Conservation (phyloP, 1,284 basidiomycete genomes). For the Cryptococcus depauperatus region DNA sequence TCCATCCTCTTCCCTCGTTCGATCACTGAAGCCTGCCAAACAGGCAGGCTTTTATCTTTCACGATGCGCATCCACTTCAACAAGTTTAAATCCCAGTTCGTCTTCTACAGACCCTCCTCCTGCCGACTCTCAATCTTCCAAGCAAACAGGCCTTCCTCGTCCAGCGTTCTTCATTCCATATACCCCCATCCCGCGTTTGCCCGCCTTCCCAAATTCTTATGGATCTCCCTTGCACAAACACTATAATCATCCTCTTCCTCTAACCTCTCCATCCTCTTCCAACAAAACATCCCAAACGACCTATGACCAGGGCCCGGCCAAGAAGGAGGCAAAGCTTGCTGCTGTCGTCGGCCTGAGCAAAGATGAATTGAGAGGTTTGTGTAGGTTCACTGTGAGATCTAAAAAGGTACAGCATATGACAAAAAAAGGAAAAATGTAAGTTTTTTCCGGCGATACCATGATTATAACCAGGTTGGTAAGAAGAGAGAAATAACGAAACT, state of each 20-base stretch:
- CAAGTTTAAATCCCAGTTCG: neutral
- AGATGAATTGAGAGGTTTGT: constrained; percentile 29
- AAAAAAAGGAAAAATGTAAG: constrained; percentile 45
- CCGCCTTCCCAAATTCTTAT: constrained; percentile 15
- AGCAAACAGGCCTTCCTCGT: constrained; percentile 3
- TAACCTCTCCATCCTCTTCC: constrained; percentile 12
- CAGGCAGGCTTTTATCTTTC: constrained; percentile 1
- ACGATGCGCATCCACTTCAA: constrained; percentile 9
- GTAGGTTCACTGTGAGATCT: constrained; percentile 28
- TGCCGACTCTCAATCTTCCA: neutral
- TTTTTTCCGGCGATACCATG: constrained; percentile 1
- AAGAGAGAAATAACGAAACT: neutral
- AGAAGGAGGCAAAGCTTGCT: constrained; percentile 21
- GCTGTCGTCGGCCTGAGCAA: constrained; percentile 26
- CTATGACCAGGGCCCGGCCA: constrained; percentile 18
- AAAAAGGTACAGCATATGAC: constrained; percentile 44
- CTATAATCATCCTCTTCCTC: constrained; percentile 31
- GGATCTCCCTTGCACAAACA: constrained; percentile 24
- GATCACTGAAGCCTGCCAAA: constrained; percentile 1
- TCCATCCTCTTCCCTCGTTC: neutral
- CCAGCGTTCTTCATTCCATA: constrained; percentile 16
- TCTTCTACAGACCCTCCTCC: neutral
- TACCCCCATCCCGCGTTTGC: constrained; percentile 8
- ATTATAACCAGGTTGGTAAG: neutral
- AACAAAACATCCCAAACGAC: constrained; percentile 17